These are phyloP conservation scores for Leptographium lundbergii DNA, from an alignment of 2,329 filamentous ascomycete genomes.

Conservation along the genomic window DNA sequence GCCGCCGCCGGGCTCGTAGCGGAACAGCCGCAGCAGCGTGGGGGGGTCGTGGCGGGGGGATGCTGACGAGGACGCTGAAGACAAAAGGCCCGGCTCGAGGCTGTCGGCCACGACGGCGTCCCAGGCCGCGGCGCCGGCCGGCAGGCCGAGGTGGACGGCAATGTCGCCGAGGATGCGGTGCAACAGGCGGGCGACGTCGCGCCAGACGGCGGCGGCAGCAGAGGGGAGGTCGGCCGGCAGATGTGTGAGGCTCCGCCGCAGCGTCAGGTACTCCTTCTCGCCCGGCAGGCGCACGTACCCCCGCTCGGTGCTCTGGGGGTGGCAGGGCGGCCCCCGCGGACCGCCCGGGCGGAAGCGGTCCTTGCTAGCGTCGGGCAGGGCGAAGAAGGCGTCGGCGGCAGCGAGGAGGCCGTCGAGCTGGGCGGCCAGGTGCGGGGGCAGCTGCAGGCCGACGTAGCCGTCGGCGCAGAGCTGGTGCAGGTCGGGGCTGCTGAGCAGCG, in stretches of 20 bases:
- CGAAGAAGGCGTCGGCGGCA: slow-evolving; percentile 10
- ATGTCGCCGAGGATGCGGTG: slow-evolving; percentile 14
- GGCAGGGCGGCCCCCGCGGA: slow-evolving; percentile 3
- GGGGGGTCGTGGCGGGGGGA: slow-evolving; percentile 11
- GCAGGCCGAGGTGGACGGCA: slow-evolving; percentile 7
- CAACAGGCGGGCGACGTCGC: slow-evolving; percentile 12
- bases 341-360: slow-evolving; percentile 4
- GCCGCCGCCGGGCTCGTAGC: slow-evolving; percentile 12
- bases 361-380: slow-evolving; percentile 5
- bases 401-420: slow-evolving; percentile 5
- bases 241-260: slow-evolving; percentile 11
- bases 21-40: slow-evolving; percentile 13
- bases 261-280: slow-evolving; percentile 14
- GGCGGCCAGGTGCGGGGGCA: slow-evolving; percentile 7
- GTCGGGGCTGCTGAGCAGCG: slow-evolving; percentile 8
- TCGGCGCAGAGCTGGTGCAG: slow-evolving; percentile 12
- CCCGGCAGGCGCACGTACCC: slow-evolving; percentile 9
- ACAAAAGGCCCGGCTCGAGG: slow-evolving; percentile 6
- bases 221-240: slow-evolving; percentile 3
- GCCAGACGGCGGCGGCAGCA: slow-evolving; percentile 8
- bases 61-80: too few relatives aligned
- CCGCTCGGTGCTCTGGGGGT: slow-evolving; percentile 10
- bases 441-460: slow-evolving; percentile 9
- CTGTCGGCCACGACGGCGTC: slow-evolving; percentile 9
- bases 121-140: slow-evolving; percentile 5